Conservation (phyloP, 163 green algal species). For the Chlamydomonas reinhardtii region DNA sequence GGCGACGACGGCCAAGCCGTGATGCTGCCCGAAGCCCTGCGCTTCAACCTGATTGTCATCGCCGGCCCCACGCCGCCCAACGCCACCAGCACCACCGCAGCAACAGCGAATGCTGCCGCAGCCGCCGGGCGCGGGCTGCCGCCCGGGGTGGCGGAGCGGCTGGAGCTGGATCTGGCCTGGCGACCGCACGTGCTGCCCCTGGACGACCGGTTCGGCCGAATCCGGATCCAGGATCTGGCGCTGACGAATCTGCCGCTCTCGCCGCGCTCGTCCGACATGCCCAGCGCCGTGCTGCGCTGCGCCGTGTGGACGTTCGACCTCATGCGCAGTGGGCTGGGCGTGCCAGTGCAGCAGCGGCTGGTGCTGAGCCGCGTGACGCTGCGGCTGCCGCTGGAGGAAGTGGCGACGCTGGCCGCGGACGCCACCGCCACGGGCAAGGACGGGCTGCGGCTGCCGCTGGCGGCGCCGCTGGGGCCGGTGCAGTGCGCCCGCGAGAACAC, state of each 20-base stretch:
- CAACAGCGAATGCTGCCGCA: too few species aligned
- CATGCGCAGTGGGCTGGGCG: not conserved
- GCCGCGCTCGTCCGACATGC: not conserved
- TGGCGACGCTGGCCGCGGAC: not conserved
- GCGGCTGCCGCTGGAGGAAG: not conserved
- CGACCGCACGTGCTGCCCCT: not conserved
- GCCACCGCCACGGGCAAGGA: not conserved
- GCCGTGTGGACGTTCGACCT: slow-evolving; percentile 5
- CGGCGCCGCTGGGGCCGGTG: not conserved
- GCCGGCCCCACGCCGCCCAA: not conserved
- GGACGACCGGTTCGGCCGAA: too few species aligned
- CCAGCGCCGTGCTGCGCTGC: not conserved
- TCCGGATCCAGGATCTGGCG: not conserved
- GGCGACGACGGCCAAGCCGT: too few species aligned
- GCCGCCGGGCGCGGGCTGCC: too few species aligned
- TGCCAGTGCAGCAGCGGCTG: not conserved
- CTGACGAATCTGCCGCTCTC: slow-evolving; percentile 15
- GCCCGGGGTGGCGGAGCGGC: not conserved
- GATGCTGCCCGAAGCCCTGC: not conserved
- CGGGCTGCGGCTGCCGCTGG: not conserved
- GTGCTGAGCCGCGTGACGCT: not conserved
- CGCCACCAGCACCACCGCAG: too few species aligned
- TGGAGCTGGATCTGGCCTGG: not conserved
- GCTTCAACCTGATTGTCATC: not conserved
- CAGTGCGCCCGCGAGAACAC: not conserved